Evolutionary conservation across 768 basidiomycete species (phyloP).

Genomic region (Agaricus subrufescens): DNA sequence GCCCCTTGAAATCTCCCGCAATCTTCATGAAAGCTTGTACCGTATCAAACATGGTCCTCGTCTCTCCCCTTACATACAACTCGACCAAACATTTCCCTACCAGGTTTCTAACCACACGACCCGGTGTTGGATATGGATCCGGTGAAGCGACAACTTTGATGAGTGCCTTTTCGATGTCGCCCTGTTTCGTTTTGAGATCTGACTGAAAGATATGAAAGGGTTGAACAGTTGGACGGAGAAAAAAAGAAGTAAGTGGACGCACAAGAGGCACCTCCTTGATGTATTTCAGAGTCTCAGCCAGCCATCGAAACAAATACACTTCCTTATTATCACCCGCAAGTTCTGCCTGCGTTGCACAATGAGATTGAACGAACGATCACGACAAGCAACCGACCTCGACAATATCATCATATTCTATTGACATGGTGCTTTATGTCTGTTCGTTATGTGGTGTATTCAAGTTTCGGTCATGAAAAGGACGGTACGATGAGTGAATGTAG

Average conservation of each 20-base stretch:
- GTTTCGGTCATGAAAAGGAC: background rate
- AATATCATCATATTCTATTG: conserved; percentile 6
- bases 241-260: background rate
- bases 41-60: conserved; percentile 82
- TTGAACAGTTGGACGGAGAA: background rate
- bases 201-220: conserved; percentile 36
- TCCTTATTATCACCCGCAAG: conserved; percentile 73
- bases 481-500: no score
- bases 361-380: background rate
- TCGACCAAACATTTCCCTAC: conserved; percentile 72
- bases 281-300: conserved; percentile 59
- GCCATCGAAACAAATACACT: conserved; percentile 82
- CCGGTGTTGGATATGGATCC: conserved; percentile 73
- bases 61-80: conserved; percentile 78
- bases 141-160: conserved; percentile 65
- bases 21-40: conserved; percentile 73
- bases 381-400: background rate
- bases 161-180: conserved; percentile 55
- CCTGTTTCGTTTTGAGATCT: conserved; percentile 60
- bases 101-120: conserved; percentile 78
- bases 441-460: background rate
- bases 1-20: conserved; percentile 64
- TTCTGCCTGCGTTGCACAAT: conserved; percentile 43
- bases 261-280: conserved; percentile 49
- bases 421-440: background rate